Evolutionary conservation across 805 yeast species (phyloP), one percentile per base, ranked within the genome.

Genomic region (Hemisphaericaspora nanyangensis): DNA sequence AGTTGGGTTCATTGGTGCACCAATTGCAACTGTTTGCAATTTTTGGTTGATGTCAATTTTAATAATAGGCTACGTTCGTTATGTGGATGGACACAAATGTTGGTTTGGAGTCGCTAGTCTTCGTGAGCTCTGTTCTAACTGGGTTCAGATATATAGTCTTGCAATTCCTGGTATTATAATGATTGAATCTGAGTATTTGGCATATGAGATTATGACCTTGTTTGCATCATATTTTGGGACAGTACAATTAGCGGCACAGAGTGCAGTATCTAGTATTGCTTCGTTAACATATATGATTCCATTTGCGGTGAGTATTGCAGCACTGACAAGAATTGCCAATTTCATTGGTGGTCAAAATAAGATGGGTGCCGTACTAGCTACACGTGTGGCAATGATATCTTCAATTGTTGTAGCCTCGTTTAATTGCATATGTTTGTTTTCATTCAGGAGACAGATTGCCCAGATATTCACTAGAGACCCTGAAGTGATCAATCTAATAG

Each of bases 11-110:
- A 51, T 57, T 19, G 74, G 74, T 8, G 73, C 74, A 1, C 71
- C 74, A 2, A 56, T 68, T 7, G 72, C 73, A 13, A 56, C 71
- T 3, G 65, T 61, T 3, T 50, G 67, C 38, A 69, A 69, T 42
- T 69, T 66, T 47, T 69, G 70, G 67, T 37, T 65, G 33, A 68
- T 68, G 72, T 55, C 54, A 12, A 13, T 62, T 5, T 48, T 69
- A 27, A 48, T 69, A 29, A 54, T 67, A 4, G 37, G 65, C 24
- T 68, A 68, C 47, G 69, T 61, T 27, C 37, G 67, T 0, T 73
- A 65, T 43, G 57, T 82, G 28, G 86, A 83, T 49, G 91, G 90
- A 1, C 60, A 58, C 20, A 72, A 76, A 49, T 85, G 91, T 50
- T 84, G 91, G 91, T 74, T 65, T 44, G 91, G 91, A 0, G 22